Base-by-base conservation (phyloP, 2,329 filamentous ascomycete genomes). In the Hypoxylon sp. region DNA sequence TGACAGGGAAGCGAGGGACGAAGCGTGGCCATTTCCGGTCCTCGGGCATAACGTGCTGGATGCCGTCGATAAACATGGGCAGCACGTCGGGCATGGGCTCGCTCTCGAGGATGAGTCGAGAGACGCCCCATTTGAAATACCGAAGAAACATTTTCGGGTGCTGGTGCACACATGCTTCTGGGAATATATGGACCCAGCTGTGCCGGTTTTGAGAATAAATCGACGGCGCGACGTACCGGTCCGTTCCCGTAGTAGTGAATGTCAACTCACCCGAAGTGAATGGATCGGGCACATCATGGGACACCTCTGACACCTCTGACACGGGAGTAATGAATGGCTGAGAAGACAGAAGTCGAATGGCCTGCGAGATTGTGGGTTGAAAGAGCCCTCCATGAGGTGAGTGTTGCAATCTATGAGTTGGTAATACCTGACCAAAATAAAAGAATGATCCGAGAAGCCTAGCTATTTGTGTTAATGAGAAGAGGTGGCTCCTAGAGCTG, bases 61-160 rank as follows among this genome's bases (percentile, higher is more conserved):
- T 92, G 29, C 96, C 96, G 75, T 98, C 93, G 54, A 98, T 91
- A 85, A 97, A 99, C 81, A 99, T 95, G 47, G 96, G 94, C 37
- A 99, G 87, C 19, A 99, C 87, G 73, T 97, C 93, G 0, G 96
- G 96, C 69, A 92, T 90, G 2, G 93, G 93, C 53, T 95, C 92
- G 51, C 91, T 89, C 80, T 99, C 96, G 51, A 99, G 88, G 64
- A 99, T 96, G 64, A 98, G 86, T 1, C 96, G 89, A 6, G 95
- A 93, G 1, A 98, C 86, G 0, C 96, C 96, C 96, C 96, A 99
- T 83, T 97, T 98, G 88, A 98, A 98, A 82, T 99, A 99, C 31
- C 96, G 92, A 85, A 98, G 91, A 6, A 91, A 89, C 74, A 90
- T 89, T 46, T 89, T 84, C 1, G 91, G 87, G 72, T 93, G 90